Base-by-base conservation (phyloP, 768 basidiomycete genomes). In the Termitomyces sp. region DNA sequence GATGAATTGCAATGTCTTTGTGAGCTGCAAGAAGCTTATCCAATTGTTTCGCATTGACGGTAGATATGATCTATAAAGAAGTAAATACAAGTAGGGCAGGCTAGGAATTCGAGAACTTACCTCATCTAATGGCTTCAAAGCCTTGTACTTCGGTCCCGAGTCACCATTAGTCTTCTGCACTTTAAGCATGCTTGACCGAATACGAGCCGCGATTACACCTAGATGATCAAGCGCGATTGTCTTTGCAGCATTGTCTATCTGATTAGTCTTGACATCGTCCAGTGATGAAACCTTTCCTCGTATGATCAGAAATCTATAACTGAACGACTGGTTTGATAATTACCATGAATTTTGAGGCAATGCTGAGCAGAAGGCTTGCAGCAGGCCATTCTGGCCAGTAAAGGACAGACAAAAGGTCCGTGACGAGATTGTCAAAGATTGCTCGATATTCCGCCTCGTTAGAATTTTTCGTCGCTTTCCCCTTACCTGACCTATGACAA, bases 341-440 rank as follows among this genome's bases (percentile, higher is more conserved):
- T 58, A 93, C 95, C 91, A 98, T 91, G 62, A 86, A 87, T 67
- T 86, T 89, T 60, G 86, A 89, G 7, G 87, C 83, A 47, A 97
- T 87, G 44, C 80, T 83, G 38, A 98, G 72, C 40, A 97, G 76
- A 17, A 97, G 71, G 43, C 85, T 80, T 1, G 97, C 91, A 10
- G 91, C 95, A 6, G 97, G 97, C 94, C 96, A 99, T 70, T 99
- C 97, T 0, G 97, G 95, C 84, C 91, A 91, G 67, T 89, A 94
- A 6, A 98, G 75, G 19, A 97, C 94, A 9, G 82, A 80, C 23
- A 98, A 78, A 23, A 97, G 75, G 66, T 99, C 97, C 1, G 85
- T 84, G 42, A 98, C 84, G 11, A 98, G 75, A 63, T 90, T 90
- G 65, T 98, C 96, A 57, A 98, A 89, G 40, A 98, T 93, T 0